These are phyloP conservation scores for Scenedesmus sp. DNA, from an alignment of 163 green algal species.

Conservation along the genomic window DNA sequence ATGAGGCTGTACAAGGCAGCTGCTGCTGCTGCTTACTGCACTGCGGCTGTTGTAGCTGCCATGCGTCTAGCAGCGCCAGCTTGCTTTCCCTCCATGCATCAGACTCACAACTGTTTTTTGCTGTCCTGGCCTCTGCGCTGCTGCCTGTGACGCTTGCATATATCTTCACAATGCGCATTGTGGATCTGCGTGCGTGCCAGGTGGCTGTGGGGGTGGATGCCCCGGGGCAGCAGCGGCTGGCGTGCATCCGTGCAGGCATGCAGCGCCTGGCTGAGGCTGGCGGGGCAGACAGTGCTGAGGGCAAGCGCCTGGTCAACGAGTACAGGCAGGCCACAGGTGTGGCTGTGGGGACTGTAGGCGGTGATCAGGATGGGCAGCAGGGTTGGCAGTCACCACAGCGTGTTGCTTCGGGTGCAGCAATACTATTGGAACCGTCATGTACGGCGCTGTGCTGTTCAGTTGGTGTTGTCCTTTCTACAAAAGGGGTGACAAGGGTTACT, in stretches of 20 bases:
- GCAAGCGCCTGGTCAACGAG: constrained; percentile 46
- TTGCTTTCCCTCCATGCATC: too few relatives aligned
- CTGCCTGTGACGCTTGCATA: too few relatives aligned
- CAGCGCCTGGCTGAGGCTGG: not conserved
- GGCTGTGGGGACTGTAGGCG: not conserved
- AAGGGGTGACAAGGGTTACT: too few relatives aligned
- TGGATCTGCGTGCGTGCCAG: not conserved
- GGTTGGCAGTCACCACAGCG: not conserved
- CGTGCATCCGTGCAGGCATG: constrained; percentile 13
- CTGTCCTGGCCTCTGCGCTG: too few relatives aligned
- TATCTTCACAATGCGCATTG: not conserved
- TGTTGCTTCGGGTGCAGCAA: too few relatives aligned
- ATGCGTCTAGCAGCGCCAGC: too few relatives aligned
- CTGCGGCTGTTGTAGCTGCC: too few relatives aligned
- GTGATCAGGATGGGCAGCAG: not conserved
- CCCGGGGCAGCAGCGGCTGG: not conserved
- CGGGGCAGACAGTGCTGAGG: not conserved
- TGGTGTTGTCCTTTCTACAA: too few relatives aligned
- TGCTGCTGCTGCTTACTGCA: not conserved
- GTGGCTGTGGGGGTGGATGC: not conserved
- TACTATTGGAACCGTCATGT: too few relatives aligned
- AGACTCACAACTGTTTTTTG: too few relatives aligned
- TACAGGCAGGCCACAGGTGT: constrained; percentile 31
- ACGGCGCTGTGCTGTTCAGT: too few relatives aligned
- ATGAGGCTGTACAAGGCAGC: not conserved